These are phyloP conservation scores for Candida endomychidarum DNA, from an alignment of 805 yeast genomes.

Conservation along the genomic window DNA sequence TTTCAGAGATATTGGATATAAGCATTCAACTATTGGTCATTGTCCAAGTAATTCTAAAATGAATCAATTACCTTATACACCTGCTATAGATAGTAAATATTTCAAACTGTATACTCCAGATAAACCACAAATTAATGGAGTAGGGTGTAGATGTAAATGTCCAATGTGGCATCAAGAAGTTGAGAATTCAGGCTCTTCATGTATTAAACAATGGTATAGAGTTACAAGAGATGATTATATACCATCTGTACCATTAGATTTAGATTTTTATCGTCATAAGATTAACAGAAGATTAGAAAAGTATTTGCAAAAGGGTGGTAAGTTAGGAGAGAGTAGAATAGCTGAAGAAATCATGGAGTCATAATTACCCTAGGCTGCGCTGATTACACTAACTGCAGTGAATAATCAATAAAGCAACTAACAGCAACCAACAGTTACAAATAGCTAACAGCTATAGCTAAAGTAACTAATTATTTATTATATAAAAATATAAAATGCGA, in stretches of 20 bases:
- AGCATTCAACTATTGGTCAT: constrained; percentile 76
- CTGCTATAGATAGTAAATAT: constrained; percentile 21
- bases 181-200: constrained; percentile 54
- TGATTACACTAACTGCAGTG: not conserved
- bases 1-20: constrained; percentile 89
- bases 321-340: constrained; percentile 18
- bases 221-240: constrained; percentile 31
- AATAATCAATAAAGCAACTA: no score
- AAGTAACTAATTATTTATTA: not conserved
- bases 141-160: constrained; percentile 88
- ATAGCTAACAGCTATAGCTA: no score
- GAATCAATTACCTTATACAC: constrained; percentile 48
- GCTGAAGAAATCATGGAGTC: constrained; percentile 4
- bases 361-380: not conserved
- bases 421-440: no score
- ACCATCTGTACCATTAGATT: constrained; percentile 20
- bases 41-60: constrained; percentile 66
- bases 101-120: constrained; percentile 29
- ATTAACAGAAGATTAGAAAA: constrained; percentile 22
- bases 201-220: constrained; percentile 53
- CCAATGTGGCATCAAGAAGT: constrained; percentile 51
- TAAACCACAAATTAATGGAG: constrained; percentile 43
- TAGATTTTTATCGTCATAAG: constrained; percentile 25
- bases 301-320: constrained; percentile 22
- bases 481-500: no score